Evolutionary conservation across 306 rosid species (phyloP).

Genomic region (Delonix regia): DNA sequence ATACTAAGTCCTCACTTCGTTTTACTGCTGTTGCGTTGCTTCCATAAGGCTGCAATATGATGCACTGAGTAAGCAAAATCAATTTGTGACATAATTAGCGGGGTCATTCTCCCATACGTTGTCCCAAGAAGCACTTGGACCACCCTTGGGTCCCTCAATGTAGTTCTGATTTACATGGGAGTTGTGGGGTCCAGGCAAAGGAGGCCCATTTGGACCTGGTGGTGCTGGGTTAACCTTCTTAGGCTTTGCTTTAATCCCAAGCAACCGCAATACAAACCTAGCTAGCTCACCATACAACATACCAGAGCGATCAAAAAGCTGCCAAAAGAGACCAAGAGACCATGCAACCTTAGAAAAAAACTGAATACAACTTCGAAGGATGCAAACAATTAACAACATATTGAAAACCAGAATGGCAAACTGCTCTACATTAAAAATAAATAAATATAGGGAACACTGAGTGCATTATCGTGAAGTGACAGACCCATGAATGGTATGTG

Average conservation of each 20-base stretch:
- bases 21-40: conserved; percentile 29
- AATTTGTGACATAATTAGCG: conserved; percentile 37
- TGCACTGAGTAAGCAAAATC: conserved; percentile 17
- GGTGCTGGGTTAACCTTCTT: conserved; percentile 44
- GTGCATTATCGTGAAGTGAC: background rate
- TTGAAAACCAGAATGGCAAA: background rate
- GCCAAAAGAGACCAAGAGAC: conserved; percentile 26
- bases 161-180: conserved; percentile 49
- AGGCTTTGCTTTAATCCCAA: conserved; percentile 58
- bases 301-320: conserved; percentile 78
- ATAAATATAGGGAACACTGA: background rate
- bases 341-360: background rate
- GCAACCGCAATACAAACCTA: conserved; percentile 65
- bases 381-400: background rate
- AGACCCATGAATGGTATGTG: background rate
- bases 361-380: background rate
- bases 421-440: background rate
- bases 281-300: conserved; percentile 74
- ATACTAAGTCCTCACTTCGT: conserved; percentile 4
- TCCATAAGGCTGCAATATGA: conserved; percentile 35
- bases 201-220: conserved; percentile 55
- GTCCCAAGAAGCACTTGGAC: conserved; percentile 86
- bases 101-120: conserved; percentile 77
- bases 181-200: conserved; percentile 47
- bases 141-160: conserved; percentile 70